Evolutionary conservation across 306 rosid genomes (phyloP).

Genomic region (Potentilla sterilis): DNA sequence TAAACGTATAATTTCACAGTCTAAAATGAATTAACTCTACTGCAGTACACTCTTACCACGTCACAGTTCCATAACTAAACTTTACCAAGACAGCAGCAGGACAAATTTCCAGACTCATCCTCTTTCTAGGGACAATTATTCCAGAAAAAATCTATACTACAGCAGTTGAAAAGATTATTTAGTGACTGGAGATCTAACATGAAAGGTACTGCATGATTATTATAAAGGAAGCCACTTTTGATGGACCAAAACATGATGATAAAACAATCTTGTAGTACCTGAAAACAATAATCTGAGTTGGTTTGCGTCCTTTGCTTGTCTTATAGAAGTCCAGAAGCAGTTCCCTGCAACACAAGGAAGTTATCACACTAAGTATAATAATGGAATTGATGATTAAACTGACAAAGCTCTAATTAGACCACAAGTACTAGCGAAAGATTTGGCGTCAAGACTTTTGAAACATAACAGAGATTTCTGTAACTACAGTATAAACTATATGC

Average conservation of each 20-base stretch:
- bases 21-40: background rate
- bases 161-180: background rate
- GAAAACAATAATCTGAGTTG: conserved; percentile 82
- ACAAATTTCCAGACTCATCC: background rate
- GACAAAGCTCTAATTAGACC: background rate
- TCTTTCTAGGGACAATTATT: background rate
- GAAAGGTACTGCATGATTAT: background rate
- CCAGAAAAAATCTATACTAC: background rate
- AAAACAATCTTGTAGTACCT: conserved; percentile 46
- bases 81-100: background rate
- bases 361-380: conserved; percentile 9
- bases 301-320: conserved; percentile 60
- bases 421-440: background rate
- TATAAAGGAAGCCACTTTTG: background rate
- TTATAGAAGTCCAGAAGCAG: conserved; percentile 76
- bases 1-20: background rate
- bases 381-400: conserved; percentile 14
- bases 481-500: background rate
- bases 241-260: background rate
- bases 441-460: background rate
- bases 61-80: background rate
- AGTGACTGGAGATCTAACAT: background rate
- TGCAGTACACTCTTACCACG: background rate
- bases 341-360: conserved; percentile 59
- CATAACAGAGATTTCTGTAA: background rate